Conservation (phyloP, 768 basidiomycete species). For the Hypholoma fasciculare region DNA sequence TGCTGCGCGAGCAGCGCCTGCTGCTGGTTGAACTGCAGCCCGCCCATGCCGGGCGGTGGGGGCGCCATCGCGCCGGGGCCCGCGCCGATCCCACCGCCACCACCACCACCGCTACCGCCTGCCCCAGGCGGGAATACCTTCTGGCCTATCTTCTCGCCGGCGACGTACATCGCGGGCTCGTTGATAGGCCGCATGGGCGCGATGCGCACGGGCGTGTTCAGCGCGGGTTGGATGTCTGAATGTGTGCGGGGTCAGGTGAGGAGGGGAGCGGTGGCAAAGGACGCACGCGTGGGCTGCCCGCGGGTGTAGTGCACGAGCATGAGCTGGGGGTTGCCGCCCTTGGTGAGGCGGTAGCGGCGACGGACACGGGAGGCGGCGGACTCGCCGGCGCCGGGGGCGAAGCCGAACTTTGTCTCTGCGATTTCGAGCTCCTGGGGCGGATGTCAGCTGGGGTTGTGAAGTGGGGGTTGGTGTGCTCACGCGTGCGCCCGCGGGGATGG, state of each 20-base stretch:
- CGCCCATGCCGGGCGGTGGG: conserved; percentile 21
- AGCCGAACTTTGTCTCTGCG: conserved; percentile 71
- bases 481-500: conserved; percentile 51
- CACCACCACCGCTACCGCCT: conserved; percentile 16
- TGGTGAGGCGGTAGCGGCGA: conserved; percentile 68
- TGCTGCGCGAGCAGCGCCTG: conserved; percentile 76
- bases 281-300: conserved; percentile 63
- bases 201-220: conserved; percentile 63
- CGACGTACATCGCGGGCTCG: conserved; percentile 68
- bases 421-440: conserved; percentile 74
- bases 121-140: conserved; percentile 49
- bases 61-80: conserved; percentile 25
- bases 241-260: neutral
- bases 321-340: conserved; percentile 74
- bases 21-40: conserved; percentile 41
- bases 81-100: conserved; percentile 9
- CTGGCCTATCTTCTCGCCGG: conserved; percentile 73
- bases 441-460: no score
- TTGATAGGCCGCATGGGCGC: conserved; percentile 71
- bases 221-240: conserved; percentile 59
- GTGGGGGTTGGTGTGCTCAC: no score
- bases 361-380: conserved; percentile 65
- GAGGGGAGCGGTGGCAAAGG: conserved; percentile 13
- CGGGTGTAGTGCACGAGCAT: conserved; percentile 77
- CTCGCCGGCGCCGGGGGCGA: conserved; percentile 67